Percentiles rank a stretch among this genome's conserved stretches.
These are phyloP conservation scores for Danielia reshetovae DNA, from an alignment of 805 yeast species.

Conservation along the genomic window DNA sequence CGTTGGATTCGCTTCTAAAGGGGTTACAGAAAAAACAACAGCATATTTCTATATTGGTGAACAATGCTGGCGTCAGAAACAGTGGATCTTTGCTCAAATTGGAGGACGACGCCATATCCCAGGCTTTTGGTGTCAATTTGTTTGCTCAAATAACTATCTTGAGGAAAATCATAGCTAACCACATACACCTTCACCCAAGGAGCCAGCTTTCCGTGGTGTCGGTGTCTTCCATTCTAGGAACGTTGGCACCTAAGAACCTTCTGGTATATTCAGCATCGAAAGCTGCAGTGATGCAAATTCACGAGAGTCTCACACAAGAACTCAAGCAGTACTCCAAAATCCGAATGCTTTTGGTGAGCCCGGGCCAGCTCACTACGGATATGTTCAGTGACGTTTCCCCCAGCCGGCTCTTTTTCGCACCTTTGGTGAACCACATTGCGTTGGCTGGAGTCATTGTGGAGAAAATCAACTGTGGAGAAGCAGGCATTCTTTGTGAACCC, in stretches of 20 bases:
- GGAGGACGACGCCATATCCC: conserved; percentile 17
- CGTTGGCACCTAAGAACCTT: conserved; percentile 45
- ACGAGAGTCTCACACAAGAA: conserved; percentile 45
- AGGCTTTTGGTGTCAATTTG: conserved; percentile 28
- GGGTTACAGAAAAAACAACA: conserved; percentile 3
- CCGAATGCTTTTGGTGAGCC: conserved; percentile 37
- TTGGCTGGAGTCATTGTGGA: conserved; percentile 35
- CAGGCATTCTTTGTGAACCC: conserved; percentile 44
- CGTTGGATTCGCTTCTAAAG: conserved; percentile 10
- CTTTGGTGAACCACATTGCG: conserved; percentile 35
- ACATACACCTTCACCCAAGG: conserved; percentile 8
- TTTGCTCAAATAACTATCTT: conserved; percentile 28
- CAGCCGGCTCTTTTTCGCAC: conserved; percentile 43
- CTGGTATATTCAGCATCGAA: conserved; percentile 49
- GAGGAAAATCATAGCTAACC: conserved; percentile 19
- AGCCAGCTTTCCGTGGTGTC: conserved; percentile 34
- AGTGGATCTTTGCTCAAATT: conserved; percentile 24
- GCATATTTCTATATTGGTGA: conserved; percentile 33
- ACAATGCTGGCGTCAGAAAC: conserved; percentile 50
- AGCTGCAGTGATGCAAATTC: conserved; percentile 40
- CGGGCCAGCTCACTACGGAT: conserved; percentile 48
- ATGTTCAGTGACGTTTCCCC: conserved; percentile 49
- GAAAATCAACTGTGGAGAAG: conserved; percentile 32
- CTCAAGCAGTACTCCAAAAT: conserved; percentile 20
- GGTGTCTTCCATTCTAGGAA: conserved; percentile 46